A percentile compares a stretch with the other conserved stretches of the same genome.
These are phyloP conservation scores for Xylaria sp. DNA, from an alignment of 2,329 filamentous ascomycete genomes.

Conservation along the genomic window DNA sequence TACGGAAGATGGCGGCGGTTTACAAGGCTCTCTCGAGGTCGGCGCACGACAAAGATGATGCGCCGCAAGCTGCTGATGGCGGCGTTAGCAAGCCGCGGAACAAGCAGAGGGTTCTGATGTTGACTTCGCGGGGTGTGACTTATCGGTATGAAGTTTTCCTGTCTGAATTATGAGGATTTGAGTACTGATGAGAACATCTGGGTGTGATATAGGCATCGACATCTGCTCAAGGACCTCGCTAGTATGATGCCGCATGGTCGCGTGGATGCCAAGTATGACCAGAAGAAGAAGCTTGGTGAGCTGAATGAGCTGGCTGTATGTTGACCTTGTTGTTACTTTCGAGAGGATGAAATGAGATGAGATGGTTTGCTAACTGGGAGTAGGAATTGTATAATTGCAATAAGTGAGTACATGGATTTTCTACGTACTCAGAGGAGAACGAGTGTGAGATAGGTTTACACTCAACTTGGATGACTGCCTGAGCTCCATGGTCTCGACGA, in stretches of 20 bases:
- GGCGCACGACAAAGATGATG: conserved; percentile 55
- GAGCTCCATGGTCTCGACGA: no score
- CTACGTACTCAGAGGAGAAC: background rate
- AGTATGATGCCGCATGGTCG: conserved; percentile 81
- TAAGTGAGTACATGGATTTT: conserved; percentile 52
- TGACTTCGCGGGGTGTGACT: conserved; percentile 91
- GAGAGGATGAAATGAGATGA: background rate
- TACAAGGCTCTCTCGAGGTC: conserved; percentile 76
- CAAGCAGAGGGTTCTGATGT: conserved; percentile 81
- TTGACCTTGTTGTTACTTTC: background rate
- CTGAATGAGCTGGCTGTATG: conserved; percentile 31
- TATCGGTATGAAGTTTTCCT: conserved; percentile 53
- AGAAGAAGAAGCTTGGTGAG: conserved; percentile 79
- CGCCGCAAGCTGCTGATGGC: conserved; percentile 54
- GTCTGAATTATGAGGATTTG: conserved; percentile 53
- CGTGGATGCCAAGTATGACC: conserved; percentile 97
- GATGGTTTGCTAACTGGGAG: conserved; percentile 3
- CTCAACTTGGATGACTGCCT: no score
- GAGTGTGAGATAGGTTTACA: conserved; percentile 48
- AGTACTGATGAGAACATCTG: background rate
- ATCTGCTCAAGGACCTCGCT: conserved; percentile 88
- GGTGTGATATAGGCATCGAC: conserved; percentile 74
- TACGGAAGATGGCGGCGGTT: conserved; percentile 67
- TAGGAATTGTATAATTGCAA: conserved; percentile 81
- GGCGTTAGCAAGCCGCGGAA: conserved; percentile 64